Conservation (phyloP, 2,329 filamentous ascomycete species). For the Fusarium keratoplasticum region DNA sequence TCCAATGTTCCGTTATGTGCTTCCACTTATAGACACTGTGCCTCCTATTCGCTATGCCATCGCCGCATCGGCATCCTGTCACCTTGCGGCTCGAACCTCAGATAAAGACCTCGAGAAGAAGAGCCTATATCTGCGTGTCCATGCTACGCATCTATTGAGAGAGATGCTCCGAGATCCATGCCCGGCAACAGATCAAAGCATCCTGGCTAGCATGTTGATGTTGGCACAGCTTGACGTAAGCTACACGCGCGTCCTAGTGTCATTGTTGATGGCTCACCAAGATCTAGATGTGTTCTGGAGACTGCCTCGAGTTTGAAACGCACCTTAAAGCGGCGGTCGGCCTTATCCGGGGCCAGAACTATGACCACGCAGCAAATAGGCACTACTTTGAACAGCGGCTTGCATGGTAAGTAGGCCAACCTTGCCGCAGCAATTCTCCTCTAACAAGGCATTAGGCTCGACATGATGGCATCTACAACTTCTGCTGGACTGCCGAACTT, state of each 20-base stretch:
- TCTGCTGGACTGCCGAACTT: not conserved
- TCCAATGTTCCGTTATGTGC: conserved; percentile 22
- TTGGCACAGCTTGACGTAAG: conserved; percentile 21
- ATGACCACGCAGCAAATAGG: not conserved
- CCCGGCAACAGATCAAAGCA: not conserved
- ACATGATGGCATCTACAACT: conserved; percentile 16
- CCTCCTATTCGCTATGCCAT: conserved; percentile 18
- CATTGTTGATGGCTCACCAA: not conserved
- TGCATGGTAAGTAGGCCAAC: not conserved
- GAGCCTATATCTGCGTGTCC: conserved; percentile 11
- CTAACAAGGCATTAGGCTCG: conserved; percentile 1
- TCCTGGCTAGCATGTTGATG: conserved; percentile 19
- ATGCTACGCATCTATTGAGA: not conserved
- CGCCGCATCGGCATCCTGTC: conserved; percentile 15
- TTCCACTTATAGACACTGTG: conserved; percentile 4
- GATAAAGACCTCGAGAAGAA: not conserved
- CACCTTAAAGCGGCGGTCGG: conserved; percentile 8
- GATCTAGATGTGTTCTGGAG: conserved; percentile 20
- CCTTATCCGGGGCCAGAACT: not conserved
- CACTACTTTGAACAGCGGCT: conserved; percentile 22
- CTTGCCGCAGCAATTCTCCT: fast-evolving
- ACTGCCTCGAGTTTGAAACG: conserved; percentile 14
- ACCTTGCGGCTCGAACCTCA: conserved; percentile 12
- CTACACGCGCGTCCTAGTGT: too few relatives aligned
- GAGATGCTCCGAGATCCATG: not conserved